Conservation (phyloP, 768 basidiomycete genomes). For the Coprinopsis sp. region DNA sequence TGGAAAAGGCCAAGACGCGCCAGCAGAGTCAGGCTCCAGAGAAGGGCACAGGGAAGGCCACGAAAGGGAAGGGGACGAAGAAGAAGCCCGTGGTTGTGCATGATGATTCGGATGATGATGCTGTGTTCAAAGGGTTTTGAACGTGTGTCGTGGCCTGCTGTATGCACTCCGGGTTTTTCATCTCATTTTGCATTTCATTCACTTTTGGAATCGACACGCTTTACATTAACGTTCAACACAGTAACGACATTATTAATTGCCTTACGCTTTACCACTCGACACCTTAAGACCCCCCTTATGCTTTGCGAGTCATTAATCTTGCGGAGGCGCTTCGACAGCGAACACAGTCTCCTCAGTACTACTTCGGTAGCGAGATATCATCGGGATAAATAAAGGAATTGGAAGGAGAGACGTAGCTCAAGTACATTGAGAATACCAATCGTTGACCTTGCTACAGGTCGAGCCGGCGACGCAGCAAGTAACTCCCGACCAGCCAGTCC, state of each 20-base stretch:
- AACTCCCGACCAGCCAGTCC: conserved; percentile 32
- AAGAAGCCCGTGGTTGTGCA: conserved; percentile 41
- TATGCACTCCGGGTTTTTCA: too few species aligned
- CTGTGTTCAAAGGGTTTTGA: conserved; percentile 63
- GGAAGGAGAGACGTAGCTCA: not conserved
- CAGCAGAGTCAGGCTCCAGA: conserved; percentile 23
- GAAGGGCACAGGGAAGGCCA: conserved; percentile 16
- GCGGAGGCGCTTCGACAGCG: too few species aligned
- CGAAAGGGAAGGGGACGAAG: conserved; percentile 22
- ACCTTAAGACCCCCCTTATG: too few species aligned
- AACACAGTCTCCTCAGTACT: too few species aligned
- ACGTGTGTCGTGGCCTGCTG: too few species aligned
- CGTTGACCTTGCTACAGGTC: conserved; percentile 27
- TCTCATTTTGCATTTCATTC: too few species aligned
- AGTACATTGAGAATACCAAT: conserved; percentile 32
- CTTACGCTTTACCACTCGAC: not conserved
- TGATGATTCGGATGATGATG: conserved; percentile 70
- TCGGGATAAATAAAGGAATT: too few species aligned
- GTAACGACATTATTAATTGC: too few species aligned
- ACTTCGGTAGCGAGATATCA: too few species aligned
- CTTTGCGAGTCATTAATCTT: too few species aligned
- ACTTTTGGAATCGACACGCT: too few species aligned
- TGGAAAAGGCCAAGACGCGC: conserved; percentile 24
- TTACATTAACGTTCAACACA: too few species aligned
- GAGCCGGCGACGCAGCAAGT: conserved; percentile 32